Conservation (phyloP, 352 stramenopile genomes). For the Aphanomyces invadans region DNA sequence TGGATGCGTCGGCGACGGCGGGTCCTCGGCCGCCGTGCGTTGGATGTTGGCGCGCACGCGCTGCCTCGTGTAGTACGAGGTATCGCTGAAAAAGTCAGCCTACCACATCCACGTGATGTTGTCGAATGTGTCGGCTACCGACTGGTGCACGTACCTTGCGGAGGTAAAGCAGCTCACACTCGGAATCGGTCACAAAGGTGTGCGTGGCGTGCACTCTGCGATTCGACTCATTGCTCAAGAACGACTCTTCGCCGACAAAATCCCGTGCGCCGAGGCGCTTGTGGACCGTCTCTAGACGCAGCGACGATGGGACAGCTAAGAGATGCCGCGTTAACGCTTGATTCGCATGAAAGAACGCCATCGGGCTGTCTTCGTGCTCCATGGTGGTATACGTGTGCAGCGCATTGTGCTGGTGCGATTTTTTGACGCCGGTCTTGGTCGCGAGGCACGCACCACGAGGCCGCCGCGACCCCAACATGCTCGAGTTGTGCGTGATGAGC, state of each 20-base stretch:
- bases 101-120: background rate
- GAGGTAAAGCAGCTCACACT: conserved; percentile 6
- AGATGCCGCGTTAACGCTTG: background rate
- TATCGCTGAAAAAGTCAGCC: conserved; percentile 23
- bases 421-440: background rate
- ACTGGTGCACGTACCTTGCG: conserved; percentile 24
- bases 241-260: conserved; percentile 18
- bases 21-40: background rate
- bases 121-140: too few relatives aligned
- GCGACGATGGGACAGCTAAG: background rate
- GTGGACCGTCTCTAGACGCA: background rate
- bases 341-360: conserved; percentile 12
- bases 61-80: conserved; percentile 19
- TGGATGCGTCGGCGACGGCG: background rate
- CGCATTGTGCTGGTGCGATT: conserved; percentile 6
- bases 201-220: conserved; percentile 6
- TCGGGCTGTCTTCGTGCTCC: conserved; percentile 17
- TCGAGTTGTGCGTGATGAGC: background rate
- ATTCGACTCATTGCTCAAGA: conserved; percentile 22
- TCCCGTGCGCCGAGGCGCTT: conserved; percentile 2
- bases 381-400: conserved; percentile 5
- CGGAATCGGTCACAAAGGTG: background rate
- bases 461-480: background rate
- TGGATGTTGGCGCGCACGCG: conserved; percentile 22
- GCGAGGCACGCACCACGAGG: background rate